These are phyloP conservation scores for Globisporangium recalcitrans DNA, from an alignment of 352 stramenopile genomes.

Conservation along the genomic window DNA sequence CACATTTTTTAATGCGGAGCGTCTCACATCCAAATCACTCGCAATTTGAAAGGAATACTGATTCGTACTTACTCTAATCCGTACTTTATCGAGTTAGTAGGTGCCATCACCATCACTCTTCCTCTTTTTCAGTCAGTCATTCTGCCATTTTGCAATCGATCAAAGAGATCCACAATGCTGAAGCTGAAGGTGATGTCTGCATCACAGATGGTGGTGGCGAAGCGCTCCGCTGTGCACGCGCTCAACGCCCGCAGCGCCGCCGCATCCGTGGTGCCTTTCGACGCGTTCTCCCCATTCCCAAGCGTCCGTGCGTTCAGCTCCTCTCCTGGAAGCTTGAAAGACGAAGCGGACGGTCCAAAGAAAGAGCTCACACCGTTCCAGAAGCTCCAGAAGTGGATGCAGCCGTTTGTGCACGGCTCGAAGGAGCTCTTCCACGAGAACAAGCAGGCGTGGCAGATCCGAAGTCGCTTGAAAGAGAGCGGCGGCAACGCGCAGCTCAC, in stretches of 20 bases:
- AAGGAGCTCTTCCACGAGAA: conserved; percentile 75
- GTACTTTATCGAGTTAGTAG: conserved; percentile 4
- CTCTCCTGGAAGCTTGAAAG: background rate
- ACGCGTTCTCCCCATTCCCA: background rate
- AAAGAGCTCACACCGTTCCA: conserved; percentile 64
- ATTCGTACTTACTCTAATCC: background rate
- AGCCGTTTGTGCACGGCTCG: conserved; percentile 67
- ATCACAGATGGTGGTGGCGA: background rate
- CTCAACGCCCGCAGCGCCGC: background rate
- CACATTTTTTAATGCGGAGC: too few species aligned
- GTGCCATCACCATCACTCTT: background rate
- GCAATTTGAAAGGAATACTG: background rate
- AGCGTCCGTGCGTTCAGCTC: conserved; percentile 1
- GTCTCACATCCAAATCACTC: too few species aligned
- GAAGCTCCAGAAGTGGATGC: conserved; percentile 78
- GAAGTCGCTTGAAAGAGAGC: conserved; percentile 45
- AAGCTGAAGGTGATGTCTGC: conserved; percentile 2
- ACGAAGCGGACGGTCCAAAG: conserved; percentile 9
- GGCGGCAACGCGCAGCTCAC: conserved; percentile 26
- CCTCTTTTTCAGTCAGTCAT: background rate
- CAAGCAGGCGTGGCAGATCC: conserved; percentile 69
- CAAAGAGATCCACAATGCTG: background rate
- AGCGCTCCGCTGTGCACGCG: background rate
- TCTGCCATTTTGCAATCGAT: background rate
- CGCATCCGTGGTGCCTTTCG: background rate